These are phyloP conservation scores for Cercophora newfieldiana DNA, from an alignment of 495 filamentous ascomycete genomes.

Conservation along the genomic window DNA sequence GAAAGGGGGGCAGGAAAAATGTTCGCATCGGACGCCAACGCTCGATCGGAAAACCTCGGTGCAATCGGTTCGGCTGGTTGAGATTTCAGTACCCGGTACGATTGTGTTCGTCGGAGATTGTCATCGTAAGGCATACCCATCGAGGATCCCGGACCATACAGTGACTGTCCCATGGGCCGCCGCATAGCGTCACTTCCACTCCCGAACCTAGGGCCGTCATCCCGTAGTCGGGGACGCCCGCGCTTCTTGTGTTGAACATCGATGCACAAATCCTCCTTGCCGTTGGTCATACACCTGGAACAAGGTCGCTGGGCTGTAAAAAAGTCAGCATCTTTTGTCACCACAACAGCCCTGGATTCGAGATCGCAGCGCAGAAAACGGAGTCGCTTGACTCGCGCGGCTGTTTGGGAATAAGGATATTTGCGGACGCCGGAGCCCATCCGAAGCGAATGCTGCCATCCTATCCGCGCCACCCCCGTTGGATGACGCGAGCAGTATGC, in stretches of 20 bases:
- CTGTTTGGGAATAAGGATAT: neutral
- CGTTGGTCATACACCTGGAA: constrained; percentile 59
- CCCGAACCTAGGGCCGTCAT: constrained; percentile 60
- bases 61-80: constrained; percentile 49
- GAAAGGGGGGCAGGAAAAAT: constrained; percentile 48
- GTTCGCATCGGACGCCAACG: constrained; percentile 45
- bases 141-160: constrained; percentile 40
- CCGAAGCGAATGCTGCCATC: neutral
- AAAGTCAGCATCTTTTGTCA: constrained; percentile 24
- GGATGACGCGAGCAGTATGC: neutral
- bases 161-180: constrained; percentile 44
- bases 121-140: constrained; percentile 46
- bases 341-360: neutral
- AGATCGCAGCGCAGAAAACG: neutral
- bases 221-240: constrained; percentile 85
- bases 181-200: constrained; percentile 45
- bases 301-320: constrained; percentile 62
- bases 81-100: constrained; percentile 61
- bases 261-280: constrained; percentile 79
- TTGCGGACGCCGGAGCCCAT: neutral
- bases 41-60: constrained; percentile 50
- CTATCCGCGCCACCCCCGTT: neutral
- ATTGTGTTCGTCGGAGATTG: constrained; percentile 49
- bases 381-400: neutral
- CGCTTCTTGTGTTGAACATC: constrained; percentile 98